phyloP scores from a whole-genome alignment of 495 filamentous ascomycete genomes.

The Podospora comata region DNA sequence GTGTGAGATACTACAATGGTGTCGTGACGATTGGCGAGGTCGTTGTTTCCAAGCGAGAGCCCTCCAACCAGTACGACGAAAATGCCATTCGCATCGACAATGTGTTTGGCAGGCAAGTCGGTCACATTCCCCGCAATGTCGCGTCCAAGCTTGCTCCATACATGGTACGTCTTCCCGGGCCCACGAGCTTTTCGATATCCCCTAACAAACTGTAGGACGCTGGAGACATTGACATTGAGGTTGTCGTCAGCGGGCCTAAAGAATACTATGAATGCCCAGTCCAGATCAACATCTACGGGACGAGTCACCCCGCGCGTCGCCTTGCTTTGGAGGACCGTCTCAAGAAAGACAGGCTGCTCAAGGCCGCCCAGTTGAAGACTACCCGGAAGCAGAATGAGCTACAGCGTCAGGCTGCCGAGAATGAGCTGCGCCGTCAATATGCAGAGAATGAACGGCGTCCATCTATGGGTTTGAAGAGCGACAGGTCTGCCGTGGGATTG shows the following conservation, averaged over 20 bases:
- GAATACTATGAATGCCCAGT: slow-evolving; percentile 68
- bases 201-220: slow-evolving; percentile 19
- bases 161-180: slow-evolving; percentile 35
- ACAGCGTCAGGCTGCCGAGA: slow-evolving; percentile 37
- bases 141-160: slow-evolving; percentile 71
- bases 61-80: slow-evolving; percentile 66
- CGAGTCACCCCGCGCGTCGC: slow-evolving; percentile 50
- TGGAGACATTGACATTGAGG: slow-evolving; percentile 59
- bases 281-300: slow-evolving; percentile 62
- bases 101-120: slow-evolving; percentile 74
- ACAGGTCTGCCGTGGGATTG: slow-evolving; percentile 35
- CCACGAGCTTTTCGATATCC: background rate
- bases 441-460: slow-evolving; percentile 44
- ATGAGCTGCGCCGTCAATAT: slow-evolving; percentile 41
- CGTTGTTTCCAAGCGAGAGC: slow-evolving; percentile 66
- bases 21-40: slow-evolving; percentile 68
- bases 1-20: slow-evolving; percentile 74
- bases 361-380: slow-evolving; percentile 45
- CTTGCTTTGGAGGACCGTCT: slow-evolving; percentile 57
- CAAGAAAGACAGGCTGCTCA: slow-evolving; percentile 56
- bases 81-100: slow-evolving; percentile 83
- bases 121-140: slow-evolving; percentile 66
- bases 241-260: slow-evolving; percentile 54
- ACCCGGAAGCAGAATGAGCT: slow-evolving; percentile 52
- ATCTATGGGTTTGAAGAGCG: slow-evolving; percentile 35